A percentile compares a stretch with the other conserved stretches of the same genome.
phyloP scores from a whole-genome alignment of 2,329 filamentous ascomycete species.

The Aspergillus carbonarius region DNA sequence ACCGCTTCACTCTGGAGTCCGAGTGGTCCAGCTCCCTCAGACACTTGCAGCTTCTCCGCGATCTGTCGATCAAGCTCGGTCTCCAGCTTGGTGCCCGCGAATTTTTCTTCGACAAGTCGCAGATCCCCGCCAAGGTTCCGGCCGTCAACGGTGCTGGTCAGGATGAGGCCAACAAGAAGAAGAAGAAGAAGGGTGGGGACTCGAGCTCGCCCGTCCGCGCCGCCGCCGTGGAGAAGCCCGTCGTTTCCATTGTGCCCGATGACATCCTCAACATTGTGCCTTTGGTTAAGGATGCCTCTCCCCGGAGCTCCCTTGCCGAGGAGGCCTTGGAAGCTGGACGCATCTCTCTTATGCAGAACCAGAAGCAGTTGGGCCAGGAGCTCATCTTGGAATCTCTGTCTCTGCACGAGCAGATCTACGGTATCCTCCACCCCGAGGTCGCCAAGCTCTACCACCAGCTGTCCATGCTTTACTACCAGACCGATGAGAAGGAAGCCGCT shows the following conservation, averaged over 20 bases:
- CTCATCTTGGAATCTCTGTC: slow-evolving; percentile 93
- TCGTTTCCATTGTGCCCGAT: slow-evolving; percentile 71
- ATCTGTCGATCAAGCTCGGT: slow-evolving; percentile 84
- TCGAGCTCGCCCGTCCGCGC: slow-evolving; percentile 48
- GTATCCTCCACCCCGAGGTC: slow-evolving; percentile 93
- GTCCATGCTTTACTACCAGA: slow-evolving; percentile 93
- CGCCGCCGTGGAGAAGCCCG: slow-evolving; percentile 46
- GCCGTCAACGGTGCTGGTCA: slow-evolving; percentile 31
- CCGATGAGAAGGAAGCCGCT: slow-evolving; percentile 96
- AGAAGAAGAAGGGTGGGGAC: slow-evolving; percentile 58
- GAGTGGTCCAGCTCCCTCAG: slow-evolving; percentile 68
- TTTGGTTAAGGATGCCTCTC: slow-evolving; percentile 88
- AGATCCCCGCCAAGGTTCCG: slow-evolving; percentile 36
- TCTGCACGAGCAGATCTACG: slow-evolving; percentile 97
- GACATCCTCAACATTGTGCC: slow-evolving; percentile 93
- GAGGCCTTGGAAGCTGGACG: slow-evolving; percentile 94
- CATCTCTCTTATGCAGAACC: slow-evolving; percentile 91
- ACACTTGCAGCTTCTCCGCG: slow-evolving; percentile 81
- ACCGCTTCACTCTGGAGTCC: slow-evolving; percentile 69
- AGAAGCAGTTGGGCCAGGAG: slow-evolving; percentile 95
- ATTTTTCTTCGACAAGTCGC: slow-evolving; percentile 63
- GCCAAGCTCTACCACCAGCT: slow-evolving; percentile 92
- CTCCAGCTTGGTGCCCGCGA: slow-evolving; percentile 80
- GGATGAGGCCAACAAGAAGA: slow-evolving; percentile 54
- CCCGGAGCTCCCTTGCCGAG: slow-evolving; percentile 85